phyloP scores from a whole-genome alignment of 2,329 filamentous ascomycete genomes.

The Fusarium odoratissimum region DNA sequence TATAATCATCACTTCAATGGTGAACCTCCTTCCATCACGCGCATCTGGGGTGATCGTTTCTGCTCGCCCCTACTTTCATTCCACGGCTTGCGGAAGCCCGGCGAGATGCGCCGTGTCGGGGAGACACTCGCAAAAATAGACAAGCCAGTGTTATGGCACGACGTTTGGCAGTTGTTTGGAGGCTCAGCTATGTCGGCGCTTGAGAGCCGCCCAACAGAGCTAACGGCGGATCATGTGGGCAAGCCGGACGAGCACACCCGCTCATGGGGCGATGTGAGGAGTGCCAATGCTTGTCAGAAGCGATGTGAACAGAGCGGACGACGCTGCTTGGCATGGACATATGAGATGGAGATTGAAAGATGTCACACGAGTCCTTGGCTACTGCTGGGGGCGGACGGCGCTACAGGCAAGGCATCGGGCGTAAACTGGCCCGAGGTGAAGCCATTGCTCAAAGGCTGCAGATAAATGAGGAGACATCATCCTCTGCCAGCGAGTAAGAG shows the following conservation, averaged over 20 bases:
- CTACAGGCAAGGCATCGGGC: conserved; percentile 47
- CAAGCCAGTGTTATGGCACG: conserved; percentile 60
- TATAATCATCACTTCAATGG: conserved; percentile 68
- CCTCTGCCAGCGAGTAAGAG: not conserved
- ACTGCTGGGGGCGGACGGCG: conserved; percentile 54
- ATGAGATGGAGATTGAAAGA: conserved; percentile 52
- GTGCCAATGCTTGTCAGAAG: conserved; percentile 56
- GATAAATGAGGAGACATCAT: conserved; percentile 22
- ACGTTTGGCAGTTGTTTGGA: conserved; percentile 63
- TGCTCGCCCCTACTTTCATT: conserved; percentile 67
- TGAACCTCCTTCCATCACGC: conserved; percentile 61
- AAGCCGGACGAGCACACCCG: conserved; percentile 57
- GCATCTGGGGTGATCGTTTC: conserved; percentile 61
- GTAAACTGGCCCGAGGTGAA: conserved; percentile 48
- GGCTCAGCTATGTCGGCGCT: conserved; percentile 54
- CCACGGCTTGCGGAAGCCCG: conserved; percentile 59
- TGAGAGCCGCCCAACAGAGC: conserved; percentile 50
- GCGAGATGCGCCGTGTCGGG: conserved; percentile 60
- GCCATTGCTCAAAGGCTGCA: conserved; percentile 43
- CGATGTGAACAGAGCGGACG: conserved; percentile 55
- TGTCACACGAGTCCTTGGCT: conserved; percentile 64
- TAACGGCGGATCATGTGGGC: conserved; percentile 63
- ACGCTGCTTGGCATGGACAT: conserved; percentile 64
- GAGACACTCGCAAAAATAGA: conserved; percentile 53
- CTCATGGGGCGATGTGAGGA: conserved; percentile 52